These are phyloP conservation scores for Metarhizium brunneum DNA, from an alignment of 2,329 filamentous ascomycete species.

Conservation along the genomic window DNA sequence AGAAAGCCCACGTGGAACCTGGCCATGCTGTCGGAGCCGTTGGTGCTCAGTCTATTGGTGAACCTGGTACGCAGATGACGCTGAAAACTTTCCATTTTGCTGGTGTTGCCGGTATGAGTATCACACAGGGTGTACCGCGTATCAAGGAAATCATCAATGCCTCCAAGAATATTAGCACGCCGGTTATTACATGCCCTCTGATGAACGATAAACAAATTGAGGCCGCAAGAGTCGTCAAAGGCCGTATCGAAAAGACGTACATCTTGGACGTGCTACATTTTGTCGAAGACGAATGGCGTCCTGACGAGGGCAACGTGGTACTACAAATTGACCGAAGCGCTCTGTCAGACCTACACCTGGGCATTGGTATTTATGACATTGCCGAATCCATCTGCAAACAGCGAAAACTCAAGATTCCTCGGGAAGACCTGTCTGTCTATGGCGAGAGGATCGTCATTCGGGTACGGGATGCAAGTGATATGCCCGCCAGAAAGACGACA, in stretches of 20 bases:
- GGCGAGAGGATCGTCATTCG: conserved; percentile 63
- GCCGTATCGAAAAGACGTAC: conserved; percentile 89
- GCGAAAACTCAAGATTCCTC: conserved; percentile 72
- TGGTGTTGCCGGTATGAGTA: conserved; percentile 98
- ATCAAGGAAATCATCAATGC: conserved; percentile 99
- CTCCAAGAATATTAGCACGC: conserved; percentile 86
- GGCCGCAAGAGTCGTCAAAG: conserved; percentile 85
- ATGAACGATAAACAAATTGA: conserved; percentile 65
- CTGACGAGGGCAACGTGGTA: conserved; percentile 64
- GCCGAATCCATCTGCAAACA: conserved; percentile 66
- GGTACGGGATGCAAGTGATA: conserved; percentile 48
- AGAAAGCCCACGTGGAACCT: conserved; percentile 83
- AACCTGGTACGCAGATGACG: conserved; percentile 98
- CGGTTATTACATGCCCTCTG: conserved; percentile 81
- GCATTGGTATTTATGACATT: conserved; percentile 66
- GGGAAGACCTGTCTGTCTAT: conserved; percentile 52
- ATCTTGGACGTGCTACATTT: conserved; percentile 71
- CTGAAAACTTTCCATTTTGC: conserved; percentile 99
- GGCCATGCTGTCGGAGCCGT: conserved; percentile 94
- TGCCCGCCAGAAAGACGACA: conserved; percentile 35
- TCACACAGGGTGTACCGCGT: conserved; percentile 97
- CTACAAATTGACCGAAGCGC: conserved; percentile 74
- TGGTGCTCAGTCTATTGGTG: conserved; percentile 94
- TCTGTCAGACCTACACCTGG: conserved; percentile 72
- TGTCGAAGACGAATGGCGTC: conserved; percentile 84